Percentiles rank a stretch among this genome's conserved stretches.
These are phyloP conservation scores for Nowakowskiella sp. DNA, from an alignment of 192 early-diverging fungal species.

Conservation along the genomic window DNA sequence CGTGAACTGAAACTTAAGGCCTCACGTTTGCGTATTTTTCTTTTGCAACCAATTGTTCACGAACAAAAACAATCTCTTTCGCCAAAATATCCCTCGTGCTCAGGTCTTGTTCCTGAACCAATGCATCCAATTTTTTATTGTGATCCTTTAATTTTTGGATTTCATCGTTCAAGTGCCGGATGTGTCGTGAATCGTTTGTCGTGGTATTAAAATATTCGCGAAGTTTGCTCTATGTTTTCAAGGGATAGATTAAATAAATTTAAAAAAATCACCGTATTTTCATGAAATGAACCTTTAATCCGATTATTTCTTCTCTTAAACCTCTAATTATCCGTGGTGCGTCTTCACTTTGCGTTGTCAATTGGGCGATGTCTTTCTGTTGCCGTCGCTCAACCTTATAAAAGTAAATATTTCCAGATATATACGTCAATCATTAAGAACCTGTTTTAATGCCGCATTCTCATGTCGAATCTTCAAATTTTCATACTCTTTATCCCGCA, in stretches of 20 bases:
- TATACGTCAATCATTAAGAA: slow-evolving; percentile 12
- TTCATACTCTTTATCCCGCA: slow-evolving; percentile 42
- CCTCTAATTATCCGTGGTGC: slow-evolving; percentile 38
- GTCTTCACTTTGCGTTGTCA: slow-evolving; percentile 38
- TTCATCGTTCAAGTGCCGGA: slow-evolving; percentile 40
- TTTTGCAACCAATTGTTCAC: neutral
- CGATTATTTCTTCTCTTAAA: slow-evolving; percentile 37
- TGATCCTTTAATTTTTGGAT: slow-evolving; percentile 25
- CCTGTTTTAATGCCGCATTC: slow-evolving; percentile 44
- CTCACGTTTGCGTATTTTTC: too few relatives aligned
- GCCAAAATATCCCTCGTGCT: slow-evolving; percentile 25
- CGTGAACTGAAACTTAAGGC: too few relatives aligned
- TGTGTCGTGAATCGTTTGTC: slow-evolving; percentile 28
- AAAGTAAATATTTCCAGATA: neutral
- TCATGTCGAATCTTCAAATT: slow-evolving; percentile 35
- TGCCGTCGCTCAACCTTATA: slow-evolving; percentile 43
- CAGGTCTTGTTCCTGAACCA: slow-evolving; percentile 26
- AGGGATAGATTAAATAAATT: slow-evolving; percentile 2
- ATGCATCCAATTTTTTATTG: slow-evolving; percentile 24
- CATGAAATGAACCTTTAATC: slow-evolving; percentile 29
- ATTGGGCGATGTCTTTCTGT: slow-evolving; percentile 40
- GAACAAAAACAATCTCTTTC: too few relatives aligned
- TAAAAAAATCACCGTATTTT: neutral
- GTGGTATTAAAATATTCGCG: slow-evolving; percentile 38
- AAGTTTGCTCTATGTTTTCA: slow-evolving; percentile 42